Conservation (phyloP, 306 rosid genomes). For the Castanopsis chinensis region DNA sequence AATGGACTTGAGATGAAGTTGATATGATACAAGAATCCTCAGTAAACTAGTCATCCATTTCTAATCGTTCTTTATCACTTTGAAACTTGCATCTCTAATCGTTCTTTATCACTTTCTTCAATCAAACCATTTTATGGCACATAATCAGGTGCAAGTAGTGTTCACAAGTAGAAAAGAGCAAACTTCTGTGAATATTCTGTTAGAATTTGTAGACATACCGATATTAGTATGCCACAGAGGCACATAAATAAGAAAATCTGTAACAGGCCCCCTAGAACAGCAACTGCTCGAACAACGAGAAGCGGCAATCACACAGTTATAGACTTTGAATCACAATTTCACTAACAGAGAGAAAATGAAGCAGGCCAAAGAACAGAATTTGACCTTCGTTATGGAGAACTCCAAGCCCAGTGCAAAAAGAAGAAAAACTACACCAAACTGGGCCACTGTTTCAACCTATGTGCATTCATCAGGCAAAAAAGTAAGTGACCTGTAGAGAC, state of each 20-base stretch:
- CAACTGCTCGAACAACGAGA: conserved; percentile 87
- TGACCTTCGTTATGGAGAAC: conserved; percentile 83
- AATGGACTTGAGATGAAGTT: background rate
- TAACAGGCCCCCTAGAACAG: conserved; percentile 91
- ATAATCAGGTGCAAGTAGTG: background rate
- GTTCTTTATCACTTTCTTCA: background rate
- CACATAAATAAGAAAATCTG: conserved; percentile 93
- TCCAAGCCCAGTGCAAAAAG: conserved; percentile 96
- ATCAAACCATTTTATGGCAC: background rate
- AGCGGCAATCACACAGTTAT: conserved; percentile 59
- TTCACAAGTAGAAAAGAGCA: background rate
- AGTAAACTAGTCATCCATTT: background rate
- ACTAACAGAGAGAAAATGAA: conserved; percentile 13
- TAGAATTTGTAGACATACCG: conserved; percentile 48
- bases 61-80: background rate
- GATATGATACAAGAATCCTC: background rate
- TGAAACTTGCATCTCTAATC: background rate
- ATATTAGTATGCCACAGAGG: conserved; percentile 82
- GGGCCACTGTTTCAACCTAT: conserved; percentile 99
- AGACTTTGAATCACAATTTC: conserved; percentile 16
- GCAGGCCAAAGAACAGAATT: conserved; percentile 11
- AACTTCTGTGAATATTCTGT: background rate
- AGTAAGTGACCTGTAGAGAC: background rate
- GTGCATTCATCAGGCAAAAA: conserved; percentile 21
- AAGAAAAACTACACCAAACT: conserved; percentile 97